Evolutionary conservation across 1,284 basidiomycete species (phyloP), one percentile per base, ranked within the genome.

Genomic region (Naganishia sp.): DNA sequence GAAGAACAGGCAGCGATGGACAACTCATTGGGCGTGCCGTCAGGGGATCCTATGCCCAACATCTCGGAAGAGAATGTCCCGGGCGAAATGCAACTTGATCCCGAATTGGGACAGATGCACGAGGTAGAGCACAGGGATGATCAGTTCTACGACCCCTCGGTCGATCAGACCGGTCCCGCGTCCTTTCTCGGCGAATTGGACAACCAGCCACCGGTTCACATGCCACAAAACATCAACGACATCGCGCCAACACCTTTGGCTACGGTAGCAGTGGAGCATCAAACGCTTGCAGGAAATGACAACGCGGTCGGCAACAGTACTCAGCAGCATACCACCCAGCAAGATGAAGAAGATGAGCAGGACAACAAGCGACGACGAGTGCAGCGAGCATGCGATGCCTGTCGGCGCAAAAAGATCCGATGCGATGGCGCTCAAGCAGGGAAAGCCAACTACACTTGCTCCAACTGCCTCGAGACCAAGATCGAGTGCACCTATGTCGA

Each of bases 401-500:
- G 77, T 65, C 70, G 77, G 57, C 67, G 63, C 35, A 58, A 60
- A 43, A 66, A 63, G 74, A 80, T 80, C 58, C 75, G 77, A 21
- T 80, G 79, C 66, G 79, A 80, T 54, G 79, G 79, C 1, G 77
- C 78, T 6, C 76, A 78, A 73, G 63, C 74, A 70, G 58, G 53
- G 11, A 56, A 61, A 41, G 47, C 53, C 41, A 61, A 63, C 69
- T 18, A 72, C 70, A 50, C 66, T 72, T 94, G 91, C 75, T 88
- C 90, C 0, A 91, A 90, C 74, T 93, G 91, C 74, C 80, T 85
- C 18, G 84, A 89, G 15, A 88, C 87, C 72, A 86, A 82, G 67
- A 82, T 86, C 25, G 86, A 89, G 1, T 92, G 90, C 78, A 90
- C 88, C 0, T 92, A 90, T 74, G 81, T 89, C 57, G 73, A 81